Base-by-base conservation (phyloP, 1,284 basidiomycete genomes). In the Cryptococcus sp. region DNA sequence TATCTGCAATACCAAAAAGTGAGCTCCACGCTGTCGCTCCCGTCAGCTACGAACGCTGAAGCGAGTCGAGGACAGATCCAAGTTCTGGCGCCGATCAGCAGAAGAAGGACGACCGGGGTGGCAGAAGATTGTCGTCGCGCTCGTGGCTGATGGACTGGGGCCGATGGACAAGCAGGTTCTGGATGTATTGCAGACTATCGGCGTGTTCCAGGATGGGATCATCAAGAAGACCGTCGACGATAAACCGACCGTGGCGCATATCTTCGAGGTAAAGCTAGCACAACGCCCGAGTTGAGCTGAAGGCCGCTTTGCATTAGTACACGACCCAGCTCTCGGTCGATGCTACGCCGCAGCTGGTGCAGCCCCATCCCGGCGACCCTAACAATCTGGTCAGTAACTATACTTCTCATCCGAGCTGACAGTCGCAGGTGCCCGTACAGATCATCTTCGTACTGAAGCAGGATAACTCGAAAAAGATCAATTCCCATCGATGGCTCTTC, bases 391-490 rank as follows among this genome's bases (percentile, higher is more conserved):
- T 67, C n/a, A 48, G 61, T 58, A 44, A 7, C 11, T 20, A 3
- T 47, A 3, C 15, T 15, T 20, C 13, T 11, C 11, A 38, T n/a
- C n/a, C 17, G 11, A 22, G 19, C 49, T 42, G 20, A 48, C 27
- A 22, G 7, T 16, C n/a, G 7, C 47, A 68, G 64, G 69, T 97
- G 1, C 95, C 95, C 0, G 93, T 98, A 2, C 93, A 96, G 75
- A 90, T 98, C 68, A 96, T 98, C 65, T 86, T 98, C 64, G 88
- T 93, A 57, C 81, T 98, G 67, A 98, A 98, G 80, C 92, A 93
- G 39, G 92, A 96, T 82, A 98, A 98, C 79, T 88, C 93, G 73
- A 96, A 96, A 83, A 96, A 96, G 82, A 95, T 96, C 81, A 96
- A 95, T 73, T 92, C 77, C 44, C 83, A 84, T 65, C 87, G 95